These are phyloP conservation scores for Escovopsis sp. DNA, from an alignment of 2,329 filamentous ascomycete species.

Conservation along the genomic window DNA sequence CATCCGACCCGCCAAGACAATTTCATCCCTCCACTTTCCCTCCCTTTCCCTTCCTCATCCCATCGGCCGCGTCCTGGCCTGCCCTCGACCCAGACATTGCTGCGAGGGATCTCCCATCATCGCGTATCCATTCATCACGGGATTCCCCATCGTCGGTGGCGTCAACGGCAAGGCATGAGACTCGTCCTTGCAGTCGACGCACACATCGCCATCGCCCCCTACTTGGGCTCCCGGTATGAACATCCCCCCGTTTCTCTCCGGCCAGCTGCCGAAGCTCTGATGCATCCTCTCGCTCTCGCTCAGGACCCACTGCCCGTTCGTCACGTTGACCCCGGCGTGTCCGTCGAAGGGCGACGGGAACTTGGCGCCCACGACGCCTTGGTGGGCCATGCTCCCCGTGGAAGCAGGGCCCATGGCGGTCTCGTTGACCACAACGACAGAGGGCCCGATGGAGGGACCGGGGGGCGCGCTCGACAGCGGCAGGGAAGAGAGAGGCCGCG, in stretches of 20 bases:
- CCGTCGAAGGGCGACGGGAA: slow-evolving; percentile 4
- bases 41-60: no score
- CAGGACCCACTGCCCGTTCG: slow-evolving; percentile 41
- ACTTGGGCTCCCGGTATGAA: slow-evolving; percentile 16
- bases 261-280: slow-evolving; percentile 40
- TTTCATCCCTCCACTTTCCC: no score
- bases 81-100: slow-evolving; percentile 16
- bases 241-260: slow-evolving; percentile 1
- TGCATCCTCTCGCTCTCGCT: slow-evolving; percentile 43
- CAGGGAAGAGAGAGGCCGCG: slow-evolving; percentile 2
- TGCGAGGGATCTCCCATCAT: slow-evolving; percentile 11
- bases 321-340: slow-evolving; percentile 23
- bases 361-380: slow-evolving; percentile 5
- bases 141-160: slow-evolving; percentile 4
- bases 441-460: not conserved
- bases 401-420: slow-evolving; percentile 4
- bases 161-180: not conserved
- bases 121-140: slow-evolving; percentile 15
- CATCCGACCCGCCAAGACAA: no score
- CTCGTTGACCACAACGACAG: not conserved
- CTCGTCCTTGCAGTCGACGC: not conserved
- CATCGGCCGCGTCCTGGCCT: no score
- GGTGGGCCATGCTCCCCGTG: slow-evolving; percentile 9
- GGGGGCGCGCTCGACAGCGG: not conserved
- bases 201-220: slow-evolving; percentile 6